phyloP scores from a whole-genome alignment of 139 green algal species.

The Marvania coccoides region DNA sequence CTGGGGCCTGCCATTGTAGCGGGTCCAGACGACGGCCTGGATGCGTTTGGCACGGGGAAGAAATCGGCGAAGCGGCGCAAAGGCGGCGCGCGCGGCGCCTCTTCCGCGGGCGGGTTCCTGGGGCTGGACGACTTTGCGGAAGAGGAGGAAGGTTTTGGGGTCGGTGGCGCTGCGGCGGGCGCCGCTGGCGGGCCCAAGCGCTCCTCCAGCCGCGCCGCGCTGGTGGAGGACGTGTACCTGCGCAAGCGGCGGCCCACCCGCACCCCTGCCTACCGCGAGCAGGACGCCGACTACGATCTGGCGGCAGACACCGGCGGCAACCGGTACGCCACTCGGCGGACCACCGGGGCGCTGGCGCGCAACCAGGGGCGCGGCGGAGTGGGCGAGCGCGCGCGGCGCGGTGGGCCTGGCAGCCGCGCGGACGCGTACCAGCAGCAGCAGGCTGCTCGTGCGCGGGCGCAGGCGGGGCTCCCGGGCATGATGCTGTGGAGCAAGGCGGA shows the following conservation, averaged over 20 bases:
- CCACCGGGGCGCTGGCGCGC: not conserved
- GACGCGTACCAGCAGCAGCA: not conserved
- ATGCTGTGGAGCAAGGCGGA: constrained; percentile 30
- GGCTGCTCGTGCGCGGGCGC: not conserved
- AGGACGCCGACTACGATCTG: constrained; percentile 26
- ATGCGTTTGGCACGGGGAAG: not conserved
- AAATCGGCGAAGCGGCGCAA: constrained; percentile 26
- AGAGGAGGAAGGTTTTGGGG: not conserved
- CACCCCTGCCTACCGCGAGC: constrained; percentile 6
- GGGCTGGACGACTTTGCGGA: constrained; percentile 21
- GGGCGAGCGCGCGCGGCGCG: not conserved
- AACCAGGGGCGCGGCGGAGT: not conserved
- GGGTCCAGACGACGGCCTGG: not conserved
- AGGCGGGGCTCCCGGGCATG: not conserved
- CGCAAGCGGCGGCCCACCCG: not conserved
- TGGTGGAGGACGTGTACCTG: not conserved
- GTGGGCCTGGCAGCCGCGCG: not conserved
- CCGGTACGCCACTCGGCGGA: constrained; percentile 15
- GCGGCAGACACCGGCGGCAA: not conserved
- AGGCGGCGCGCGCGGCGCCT: not conserved
- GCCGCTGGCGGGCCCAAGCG: not conserved
- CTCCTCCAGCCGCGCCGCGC: not conserved
- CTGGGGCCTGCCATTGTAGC: constrained; percentile 5
- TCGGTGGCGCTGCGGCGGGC: no score
- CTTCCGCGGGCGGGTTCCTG: constrained; percentile 11